phyloP scores from a whole-genome alignment of 768 basidiomycete genomes.

The Boletus rex-veris region DNA sequence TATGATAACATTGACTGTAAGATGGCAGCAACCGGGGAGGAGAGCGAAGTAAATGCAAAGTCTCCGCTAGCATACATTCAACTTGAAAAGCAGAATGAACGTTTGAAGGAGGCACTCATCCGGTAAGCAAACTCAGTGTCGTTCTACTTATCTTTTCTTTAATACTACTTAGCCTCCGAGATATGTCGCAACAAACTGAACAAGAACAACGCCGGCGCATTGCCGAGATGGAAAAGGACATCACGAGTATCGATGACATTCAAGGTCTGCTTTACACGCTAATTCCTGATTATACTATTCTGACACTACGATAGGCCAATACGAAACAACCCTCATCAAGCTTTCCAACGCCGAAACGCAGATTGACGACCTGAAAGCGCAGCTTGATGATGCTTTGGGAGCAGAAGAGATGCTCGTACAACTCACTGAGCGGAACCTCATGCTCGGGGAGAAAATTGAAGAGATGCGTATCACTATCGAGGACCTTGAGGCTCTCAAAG shows the following conservation, averaged over 20 bases:
- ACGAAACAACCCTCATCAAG: slow-evolving; percentile 75
- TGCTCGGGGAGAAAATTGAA: slow-evolving; percentile 96
- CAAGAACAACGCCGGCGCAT: slow-evolving; percentile 78
- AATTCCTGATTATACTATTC: background rate
- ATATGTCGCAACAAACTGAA: slow-evolving; percentile 85
- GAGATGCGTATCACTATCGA: slow-evolving; percentile 96
- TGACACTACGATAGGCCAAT: slow-evolving; percentile 51
- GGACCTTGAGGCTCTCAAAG: slow-evolving; percentile 92
- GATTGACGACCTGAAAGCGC: slow-evolving; percentile 89
- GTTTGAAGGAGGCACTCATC: slow-evolving; percentile 91
- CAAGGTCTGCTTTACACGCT: slow-evolving; percentile 51
- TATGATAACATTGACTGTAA: slow-evolving; percentile 1
- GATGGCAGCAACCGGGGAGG: slow-evolving; percentile 24
- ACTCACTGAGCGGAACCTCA: slow-evolving; percentile 89
- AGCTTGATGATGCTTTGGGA: slow-evolving; percentile 91
- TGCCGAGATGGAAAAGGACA: slow-evolving; percentile 85
- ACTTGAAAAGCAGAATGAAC: slow-evolving; percentile 94
- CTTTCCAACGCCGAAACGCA: slow-evolving; percentile 87
- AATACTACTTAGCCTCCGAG: slow-evolving; percentile 60
- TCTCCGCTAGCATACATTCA: slow-evolving; percentile 72
- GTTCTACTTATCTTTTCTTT: background rate
- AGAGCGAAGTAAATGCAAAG: slow-evolving; percentile 39
- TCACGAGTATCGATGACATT: slow-evolving; percentile 72
- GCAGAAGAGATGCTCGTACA: slow-evolving; percentile 97
- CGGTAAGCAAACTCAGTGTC: slow-evolving; percentile 43